Conservation (phyloP, 2,329 filamentous ascomycete species). For the Aspergillus flavus region DNA sequence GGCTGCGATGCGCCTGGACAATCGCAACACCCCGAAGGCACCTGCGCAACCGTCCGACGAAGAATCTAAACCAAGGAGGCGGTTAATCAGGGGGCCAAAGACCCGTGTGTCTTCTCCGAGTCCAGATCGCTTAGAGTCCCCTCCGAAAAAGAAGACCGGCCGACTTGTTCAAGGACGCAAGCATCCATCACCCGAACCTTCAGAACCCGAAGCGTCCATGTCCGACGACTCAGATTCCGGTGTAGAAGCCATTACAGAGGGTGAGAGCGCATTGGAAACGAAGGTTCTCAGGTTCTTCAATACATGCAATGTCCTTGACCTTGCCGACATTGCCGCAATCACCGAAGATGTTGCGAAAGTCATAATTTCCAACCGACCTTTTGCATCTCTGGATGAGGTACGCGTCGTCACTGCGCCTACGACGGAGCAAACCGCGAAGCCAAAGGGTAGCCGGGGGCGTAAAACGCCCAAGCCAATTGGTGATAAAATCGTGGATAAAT, state of each 20-base stretch:
- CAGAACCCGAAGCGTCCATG: slow-evolving; percentile 42
- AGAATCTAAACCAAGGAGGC: slow-evolving; percentile 37
- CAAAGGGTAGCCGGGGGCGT: slow-evolving; percentile 55
- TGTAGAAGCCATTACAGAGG: slow-evolving; percentile 42
- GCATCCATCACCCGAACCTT: slow-evolving; percentile 33
- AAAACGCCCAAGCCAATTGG: slow-evolving; percentile 61
- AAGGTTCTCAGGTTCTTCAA: slow-evolving; percentile 82
- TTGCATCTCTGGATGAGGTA: slow-evolving; percentile 66
- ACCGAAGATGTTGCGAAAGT: slow-evolving; percentile 69
- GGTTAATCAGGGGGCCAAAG: slow-evolving; percentile 42
- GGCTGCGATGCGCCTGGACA: slow-evolving; percentile 48
- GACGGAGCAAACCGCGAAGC: slow-evolving; percentile 39
- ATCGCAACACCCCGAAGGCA: slow-evolving; percentile 11
- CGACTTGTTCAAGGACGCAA: slow-evolving; percentile 56
- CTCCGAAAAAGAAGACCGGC: slow-evolving; percentile 32
- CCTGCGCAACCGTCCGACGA: slow-evolving; percentile 24
- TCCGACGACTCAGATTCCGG: slow-evolving; percentile 50
- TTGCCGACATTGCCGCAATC: slow-evolving; percentile 79
- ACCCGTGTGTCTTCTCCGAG: slow-evolving; percentile 32
- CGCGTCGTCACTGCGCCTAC: slow-evolving; percentile 60
- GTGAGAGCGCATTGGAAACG: slow-evolving; percentile 47
- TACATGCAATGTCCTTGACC: slow-evolving; percentile 70
- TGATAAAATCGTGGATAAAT: slow-evolving; percentile 67
- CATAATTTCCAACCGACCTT: slow-evolving; percentile 76
- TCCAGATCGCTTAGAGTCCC: slow-evolving; percentile 23